These are phyloP conservation scores for Penicillium hordei DNA, from an alignment of 2,329 filamentous ascomycete genomes.

Conservation along the genomic window DNA sequence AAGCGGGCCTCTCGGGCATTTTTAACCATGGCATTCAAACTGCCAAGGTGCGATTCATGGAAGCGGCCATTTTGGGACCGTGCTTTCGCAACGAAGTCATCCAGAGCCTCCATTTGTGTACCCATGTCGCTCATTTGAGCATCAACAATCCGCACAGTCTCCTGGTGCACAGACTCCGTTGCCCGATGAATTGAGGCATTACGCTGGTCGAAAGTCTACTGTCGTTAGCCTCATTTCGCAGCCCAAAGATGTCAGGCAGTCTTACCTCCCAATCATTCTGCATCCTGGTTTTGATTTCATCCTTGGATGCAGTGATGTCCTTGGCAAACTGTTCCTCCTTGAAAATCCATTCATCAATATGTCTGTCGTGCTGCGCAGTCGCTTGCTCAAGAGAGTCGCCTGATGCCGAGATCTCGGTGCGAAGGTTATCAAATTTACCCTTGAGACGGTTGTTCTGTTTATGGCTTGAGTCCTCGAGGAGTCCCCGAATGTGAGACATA, in stretches of 20 bases:
- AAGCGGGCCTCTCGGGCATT: constrained; percentile 72
- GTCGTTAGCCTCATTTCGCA: constrained; percentile 24
- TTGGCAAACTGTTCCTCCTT: constrained; percentile 69
- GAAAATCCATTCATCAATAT: constrained; percentile 72
- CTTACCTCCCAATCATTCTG: constrained; percentile 82
- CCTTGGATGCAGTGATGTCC: constrained; percentile 69
- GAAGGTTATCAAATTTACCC: constrained; percentile 62
- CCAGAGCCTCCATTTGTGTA: constrained; percentile 82
- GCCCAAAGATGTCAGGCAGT: neutral
- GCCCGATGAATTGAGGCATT: constrained; percentile 81
- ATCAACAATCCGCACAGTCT: constrained; percentile 86
- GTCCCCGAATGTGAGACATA: constrained; percentile 70
- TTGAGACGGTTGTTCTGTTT: constrained; percentile 70
- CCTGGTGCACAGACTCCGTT: constrained; percentile 82
- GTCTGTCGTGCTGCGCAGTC: constrained; percentile 64
- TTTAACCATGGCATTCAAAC: constrained; percentile 63
- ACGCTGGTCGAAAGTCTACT: constrained; percentile 68
- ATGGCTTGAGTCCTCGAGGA: constrained; percentile 73
- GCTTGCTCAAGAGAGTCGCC: constrained; percentile 65
- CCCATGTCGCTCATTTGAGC: constrained; percentile 85
- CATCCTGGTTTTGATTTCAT: constrained; percentile 75
- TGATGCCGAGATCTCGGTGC: constrained; percentile 64
- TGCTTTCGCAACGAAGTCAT: constrained; percentile 84
- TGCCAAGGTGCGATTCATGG: constrained; percentile 67
- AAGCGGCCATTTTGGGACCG: constrained; percentile 76